phyloP scores from a whole-genome alignment of 1,284 basidiomycete genomes.

The Dichomitus squalens region DNA sequence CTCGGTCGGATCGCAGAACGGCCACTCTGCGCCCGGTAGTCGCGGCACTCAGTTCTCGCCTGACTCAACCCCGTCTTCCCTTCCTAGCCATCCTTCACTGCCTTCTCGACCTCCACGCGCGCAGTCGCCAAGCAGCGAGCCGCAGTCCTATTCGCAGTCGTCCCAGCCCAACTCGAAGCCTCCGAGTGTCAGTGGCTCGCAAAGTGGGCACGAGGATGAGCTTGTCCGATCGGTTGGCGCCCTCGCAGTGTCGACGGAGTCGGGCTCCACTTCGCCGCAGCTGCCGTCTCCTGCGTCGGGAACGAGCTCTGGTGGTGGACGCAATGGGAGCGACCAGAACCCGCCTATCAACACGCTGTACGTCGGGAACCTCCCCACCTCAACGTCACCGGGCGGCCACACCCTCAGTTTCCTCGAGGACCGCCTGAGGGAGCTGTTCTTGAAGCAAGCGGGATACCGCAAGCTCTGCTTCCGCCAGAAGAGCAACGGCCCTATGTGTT shows the following conservation, averaged over 20 bases:
- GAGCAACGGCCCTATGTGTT: conserved; percentile 96
- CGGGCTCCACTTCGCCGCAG: conserved; percentile 48
- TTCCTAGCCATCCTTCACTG: conserved; percentile 34
- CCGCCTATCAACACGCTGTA: conserved; percentile 96
- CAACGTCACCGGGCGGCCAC: conserved; percentile 62
- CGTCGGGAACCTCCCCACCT: conserved; percentile 89
- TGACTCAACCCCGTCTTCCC: conserved; percentile 29
- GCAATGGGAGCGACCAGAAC: conserved; percentile 84
- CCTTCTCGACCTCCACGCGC: conserved; percentile 34
- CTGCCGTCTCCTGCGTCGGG: conserved; percentile 48
- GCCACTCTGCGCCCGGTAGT: conserved; percentile 24
- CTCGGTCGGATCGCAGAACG: conserved; percentile 23
- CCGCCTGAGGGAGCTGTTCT: conserved; percentile 81
- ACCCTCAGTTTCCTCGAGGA: conserved; percentile 85
- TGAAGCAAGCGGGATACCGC: conserved; percentile 80
- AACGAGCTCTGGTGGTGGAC: conserved; percentile 41
- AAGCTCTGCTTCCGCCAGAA: conserved; percentile 95
- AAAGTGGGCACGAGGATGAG: conserved; percentile 43
- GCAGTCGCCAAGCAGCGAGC: conserved; percentile 34
- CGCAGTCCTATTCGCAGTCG: conserved; percentile 10
- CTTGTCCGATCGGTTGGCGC: conserved; percentile 44
- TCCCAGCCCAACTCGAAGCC: conserved; percentile 37
- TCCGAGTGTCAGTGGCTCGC: conserved; percentile 41
- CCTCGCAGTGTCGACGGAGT: conserved; percentile 54
- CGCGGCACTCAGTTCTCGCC: conserved; percentile 36